Evolutionary conservation across 2,329 filamentous ascomycete species (phyloP).

Genomic region (Microsporum canis): DNA sequence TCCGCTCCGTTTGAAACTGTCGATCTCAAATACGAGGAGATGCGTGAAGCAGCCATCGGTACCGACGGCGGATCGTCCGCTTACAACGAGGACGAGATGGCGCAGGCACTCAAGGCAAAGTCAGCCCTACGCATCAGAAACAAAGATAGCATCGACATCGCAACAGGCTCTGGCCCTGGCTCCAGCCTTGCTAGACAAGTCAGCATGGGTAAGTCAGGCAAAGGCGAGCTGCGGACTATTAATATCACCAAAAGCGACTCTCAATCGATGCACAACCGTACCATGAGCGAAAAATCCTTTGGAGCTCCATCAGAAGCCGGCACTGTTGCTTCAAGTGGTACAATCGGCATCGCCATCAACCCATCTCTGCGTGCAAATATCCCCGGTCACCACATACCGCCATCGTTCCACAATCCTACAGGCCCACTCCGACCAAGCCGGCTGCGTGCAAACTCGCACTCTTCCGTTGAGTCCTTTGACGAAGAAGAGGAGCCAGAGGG

Average conservation of each 20-base stretch:
- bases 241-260: slow-evolving; percentile 11
- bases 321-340: not conserved
- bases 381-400: not conserved
- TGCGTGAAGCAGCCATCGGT: not conserved
- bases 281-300: not conserved
- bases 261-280: not conserved
- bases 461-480: not conserved
- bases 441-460: not conserved
- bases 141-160: not conserved
- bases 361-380: not conserved
- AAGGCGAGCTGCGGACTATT: slow-evolving; percentile 24
- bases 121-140: slow-evolving; percentile 9
- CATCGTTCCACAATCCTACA: not conserved
- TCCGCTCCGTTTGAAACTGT: slow-evolving; percentile 39
- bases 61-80: slow-evolving; percentile 12
- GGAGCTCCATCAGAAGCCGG: not conserved
- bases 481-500: not conserved
- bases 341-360: not conserved
- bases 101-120: slow-evolving; percentile 12
- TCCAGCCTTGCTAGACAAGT: slow-evolving; percentile 21
- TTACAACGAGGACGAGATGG: slow-evolving; percentile 15
- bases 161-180: not conserved
- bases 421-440: not conserved
- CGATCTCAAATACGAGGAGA: slow-evolving; percentile 25
- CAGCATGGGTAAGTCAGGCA: slow-evolving; percentile 23